Conservation (phyloP, 1,284 basidiomycete genomes). For the Athelia sp. region DNA sequence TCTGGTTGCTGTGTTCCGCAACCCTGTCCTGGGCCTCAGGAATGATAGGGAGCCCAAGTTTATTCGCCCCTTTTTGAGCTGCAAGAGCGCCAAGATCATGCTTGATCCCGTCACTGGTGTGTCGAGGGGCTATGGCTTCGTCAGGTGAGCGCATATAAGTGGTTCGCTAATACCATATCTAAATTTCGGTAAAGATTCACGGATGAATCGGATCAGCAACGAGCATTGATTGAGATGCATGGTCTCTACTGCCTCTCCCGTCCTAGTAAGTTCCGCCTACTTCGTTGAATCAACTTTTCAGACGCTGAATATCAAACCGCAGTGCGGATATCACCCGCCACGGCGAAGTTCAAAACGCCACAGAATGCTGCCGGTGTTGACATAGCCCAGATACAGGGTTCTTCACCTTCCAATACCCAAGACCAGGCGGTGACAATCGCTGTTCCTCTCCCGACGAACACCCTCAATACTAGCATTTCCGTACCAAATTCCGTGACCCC, state of each 20-base stretch:
- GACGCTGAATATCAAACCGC: slow-evolving; percentile 12
- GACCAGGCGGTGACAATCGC: slow-evolving; percentile 39
- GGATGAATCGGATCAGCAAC: slow-evolving; percentile 82
- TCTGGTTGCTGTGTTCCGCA: slow-evolving; percentile 82
- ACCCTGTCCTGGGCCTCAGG: slow-evolving; percentile 75
- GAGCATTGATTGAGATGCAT: slow-evolving; percentile 87
- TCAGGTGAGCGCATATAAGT: slow-evolving; percentile 47
- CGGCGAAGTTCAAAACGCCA: slow-evolving; percentile 75
- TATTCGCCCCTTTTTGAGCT: slow-evolving; percentile 80
- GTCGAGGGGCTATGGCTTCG: slow-evolving; percentile 88
- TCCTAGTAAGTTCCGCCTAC: slow-evolving; percentile 55
- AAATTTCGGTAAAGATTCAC: slow-evolving; percentile 54
- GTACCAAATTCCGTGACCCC: slow-evolving; percentile 52
- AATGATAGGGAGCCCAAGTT: slow-evolving; percentile 80
- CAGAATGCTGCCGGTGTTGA: slow-evolving; percentile 38
- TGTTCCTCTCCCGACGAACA: slow-evolving; percentile 37
- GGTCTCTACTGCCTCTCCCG: slow-evolving; percentile 81
- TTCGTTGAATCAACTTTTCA: slow-evolving; percentile 22
- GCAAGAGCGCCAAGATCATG: slow-evolving; percentile 93
- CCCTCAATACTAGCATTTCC: slow-evolving; percentile 57
- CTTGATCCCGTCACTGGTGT: slow-evolving; percentile 83
- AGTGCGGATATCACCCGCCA: slow-evolving; percentile 90
- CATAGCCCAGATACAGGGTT: slow-evolving; percentile 43
- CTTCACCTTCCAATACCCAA: slow-evolving; percentile 21
- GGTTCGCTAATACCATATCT: slow-evolving; percentile 7